phyloP scores from a whole-genome alignment of 208 protist genomes.

The Acanthamoeba culbertsoni region DNA sequence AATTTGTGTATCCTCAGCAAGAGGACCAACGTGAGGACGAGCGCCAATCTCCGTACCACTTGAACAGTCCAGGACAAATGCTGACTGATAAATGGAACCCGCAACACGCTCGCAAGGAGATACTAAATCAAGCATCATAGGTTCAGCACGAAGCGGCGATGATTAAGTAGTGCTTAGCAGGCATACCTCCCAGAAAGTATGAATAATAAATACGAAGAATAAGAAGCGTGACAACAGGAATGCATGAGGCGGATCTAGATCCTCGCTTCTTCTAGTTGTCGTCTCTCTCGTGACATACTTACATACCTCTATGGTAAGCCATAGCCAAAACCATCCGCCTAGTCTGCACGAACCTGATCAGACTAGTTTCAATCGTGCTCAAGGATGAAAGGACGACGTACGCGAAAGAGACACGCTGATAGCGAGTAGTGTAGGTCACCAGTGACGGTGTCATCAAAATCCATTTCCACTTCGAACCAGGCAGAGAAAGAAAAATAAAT shows the following conservation, averaged over 20 bases:
- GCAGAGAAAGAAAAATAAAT: background rate
- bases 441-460: background rate
- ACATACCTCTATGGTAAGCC: background rate
- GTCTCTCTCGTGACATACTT: background rate
- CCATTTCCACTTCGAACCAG: constrained; percentile 15
- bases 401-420: background rate
- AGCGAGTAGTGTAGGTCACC: background rate
- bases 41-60: background rate
- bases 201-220: background rate
- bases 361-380: background rate
- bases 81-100: background rate
- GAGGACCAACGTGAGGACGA: background rate
- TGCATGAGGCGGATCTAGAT: background rate
- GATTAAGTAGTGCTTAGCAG: background rate
- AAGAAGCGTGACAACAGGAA: background rate
- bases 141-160: background rate
- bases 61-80: background rate
- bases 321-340: background rate
- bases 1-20: background rate
- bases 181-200: constrained; percentile 2
- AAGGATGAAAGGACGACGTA: background rate
- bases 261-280: background rate
- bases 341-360: background rate
- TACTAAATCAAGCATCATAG: background rate
- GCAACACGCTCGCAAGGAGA: background rate